Evolutionary conservation across 371 early-diverging fungal genomes (phyloP).

Genomic region (Homolaphlyctis polyrhiza): DNA sequence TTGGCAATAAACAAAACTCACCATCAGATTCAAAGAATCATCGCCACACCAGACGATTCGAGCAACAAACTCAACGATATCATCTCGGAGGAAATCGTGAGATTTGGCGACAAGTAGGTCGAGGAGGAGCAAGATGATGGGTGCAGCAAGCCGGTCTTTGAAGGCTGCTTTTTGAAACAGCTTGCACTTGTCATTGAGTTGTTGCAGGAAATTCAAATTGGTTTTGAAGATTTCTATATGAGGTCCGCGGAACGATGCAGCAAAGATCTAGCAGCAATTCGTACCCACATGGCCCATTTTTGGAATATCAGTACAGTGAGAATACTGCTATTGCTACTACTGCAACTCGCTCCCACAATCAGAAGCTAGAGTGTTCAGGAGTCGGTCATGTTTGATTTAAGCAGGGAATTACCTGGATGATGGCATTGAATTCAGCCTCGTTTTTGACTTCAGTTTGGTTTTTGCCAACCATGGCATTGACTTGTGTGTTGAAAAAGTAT

Average conservation of each 20-base stretch:
- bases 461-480: constrained; percentile 1
- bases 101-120: neutral
- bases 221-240: constrained; percentile 5
- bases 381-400: too few species aligned
- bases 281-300: neutral
- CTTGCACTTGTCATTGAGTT: constrained; percentile 1
- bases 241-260: neutral
- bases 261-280: constrained; percentile 5
- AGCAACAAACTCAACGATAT: neutral
- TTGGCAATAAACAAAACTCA: too few species aligned
- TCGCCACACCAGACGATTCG: neutral
- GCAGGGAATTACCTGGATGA: constrained; percentile 4
- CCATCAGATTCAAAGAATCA: too few species aligned
- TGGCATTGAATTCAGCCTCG: constrained; percentile 1
- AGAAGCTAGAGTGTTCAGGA: too few species aligned
- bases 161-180: neutral
- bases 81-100: constrained; percentile 9
- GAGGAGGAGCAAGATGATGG: neutral
- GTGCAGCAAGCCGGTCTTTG: too few species aligned
- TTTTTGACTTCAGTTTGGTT: neutral
- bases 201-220: neutral
- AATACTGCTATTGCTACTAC: too few species aligned
- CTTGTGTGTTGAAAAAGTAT: constrained; percentile 9
- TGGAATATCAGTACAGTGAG: neutral
- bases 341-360: too few species aligned